Evolutionary conservation across 129 eudicot species (phyloP).

Genomic region (Saposhnikovia divaricata): DNA sequence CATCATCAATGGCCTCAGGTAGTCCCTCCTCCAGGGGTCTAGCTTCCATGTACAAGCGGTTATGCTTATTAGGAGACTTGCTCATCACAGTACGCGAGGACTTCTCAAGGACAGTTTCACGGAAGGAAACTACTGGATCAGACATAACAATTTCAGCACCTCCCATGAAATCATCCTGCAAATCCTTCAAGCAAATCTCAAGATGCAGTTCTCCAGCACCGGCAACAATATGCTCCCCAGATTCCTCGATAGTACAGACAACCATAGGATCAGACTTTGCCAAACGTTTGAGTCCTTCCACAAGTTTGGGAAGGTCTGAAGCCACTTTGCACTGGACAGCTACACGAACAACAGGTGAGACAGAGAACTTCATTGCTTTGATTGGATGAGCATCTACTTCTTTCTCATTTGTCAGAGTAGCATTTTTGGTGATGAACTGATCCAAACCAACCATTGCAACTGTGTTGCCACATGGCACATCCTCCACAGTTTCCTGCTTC

Average conservation of each 20-base stretch:
- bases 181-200: constrained; percentile 32
- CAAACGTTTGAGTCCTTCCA: constrained; percentile 29
- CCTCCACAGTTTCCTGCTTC: constrained; percentile 31
- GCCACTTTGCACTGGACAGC: constrained; percentile 48
- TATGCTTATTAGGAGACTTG: constrained; percentile 42
- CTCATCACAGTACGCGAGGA: constrained; percentile 28
- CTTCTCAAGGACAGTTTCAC: constrained; percentile 34
- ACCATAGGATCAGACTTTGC: constrained; percentile 39
- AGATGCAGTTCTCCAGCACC: constrained; percentile 44
- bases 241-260: constrained; percentile 30
- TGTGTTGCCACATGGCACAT: constrained; percentile 41
- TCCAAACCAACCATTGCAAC: constrained; percentile 13
- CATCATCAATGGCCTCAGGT: constrained; percentile 32
- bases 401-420: constrained; percentile 36
- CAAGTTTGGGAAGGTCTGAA: constrained; percentile 36
- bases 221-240: constrained; percentile 27
- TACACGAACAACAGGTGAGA: constrained; percentile 46
- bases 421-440: constrained; percentile 28
- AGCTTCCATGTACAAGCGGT: constrained; percentile 35
- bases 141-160: constrained; percentile 27
- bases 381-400: constrained; percentile 16
- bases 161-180: constrained; percentile 35
- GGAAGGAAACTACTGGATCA: constrained; percentile 30
- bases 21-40: constrained; percentile 39
- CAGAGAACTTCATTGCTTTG: constrained; percentile 18